Conservation (phyloP, 2,329 filamentous ascomycete genomes). For the Colletotrichum sp. region DNA sequence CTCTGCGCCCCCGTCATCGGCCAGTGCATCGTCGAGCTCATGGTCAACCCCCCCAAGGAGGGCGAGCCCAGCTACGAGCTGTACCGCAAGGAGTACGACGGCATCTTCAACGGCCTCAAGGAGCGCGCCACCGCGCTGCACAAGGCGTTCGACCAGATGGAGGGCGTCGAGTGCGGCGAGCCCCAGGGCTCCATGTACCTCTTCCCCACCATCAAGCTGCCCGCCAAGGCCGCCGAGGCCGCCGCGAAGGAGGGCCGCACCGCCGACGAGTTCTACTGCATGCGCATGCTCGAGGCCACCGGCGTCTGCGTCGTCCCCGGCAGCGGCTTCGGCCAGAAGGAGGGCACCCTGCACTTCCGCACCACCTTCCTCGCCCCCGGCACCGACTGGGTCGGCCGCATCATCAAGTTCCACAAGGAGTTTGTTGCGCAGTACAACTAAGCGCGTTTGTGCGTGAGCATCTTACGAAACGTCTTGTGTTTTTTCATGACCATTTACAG, state of each 20-base stretch:
- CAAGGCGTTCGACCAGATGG: conserved; percentile 91
- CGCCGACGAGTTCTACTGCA: conserved; percentile 93
- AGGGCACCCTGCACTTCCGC: conserved; percentile 89
- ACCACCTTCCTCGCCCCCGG: conserved; percentile 97
- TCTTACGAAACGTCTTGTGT: conserved; percentile 11
- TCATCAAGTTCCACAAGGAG: conserved; percentile 87
- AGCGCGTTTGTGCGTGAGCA: not conserved
- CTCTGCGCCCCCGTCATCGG: conserved; percentile 94
- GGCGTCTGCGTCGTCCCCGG: conserved; percentile 95
- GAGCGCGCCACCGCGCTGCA: conserved; percentile 85
- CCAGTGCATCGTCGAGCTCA: conserved; percentile 95
- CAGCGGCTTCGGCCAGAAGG: conserved; percentile 91
- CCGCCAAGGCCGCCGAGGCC: conserved; percentile 76
- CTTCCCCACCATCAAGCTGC: conserved; percentile 89
- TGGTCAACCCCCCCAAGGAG: conserved; percentile 91
- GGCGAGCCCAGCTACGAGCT: conserved; percentile 85
- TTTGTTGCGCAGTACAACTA: conserved; percentile 84
- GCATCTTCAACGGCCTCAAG: conserved; percentile 79
- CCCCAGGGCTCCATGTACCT: conserved; percentile 99
- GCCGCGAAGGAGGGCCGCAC: conserved; percentile 75
- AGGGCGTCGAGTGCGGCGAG: conserved; percentile 88
- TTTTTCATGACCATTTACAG: not conserved
- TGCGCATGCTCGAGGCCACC: conserved; percentile 88
- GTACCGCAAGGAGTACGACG: conserved; percentile 85
- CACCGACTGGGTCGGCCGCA: conserved; percentile 89